Evolutionary conservation across 208 protist species (phyloP).

Genomic region (Zelonia costaricensis): DNA sequence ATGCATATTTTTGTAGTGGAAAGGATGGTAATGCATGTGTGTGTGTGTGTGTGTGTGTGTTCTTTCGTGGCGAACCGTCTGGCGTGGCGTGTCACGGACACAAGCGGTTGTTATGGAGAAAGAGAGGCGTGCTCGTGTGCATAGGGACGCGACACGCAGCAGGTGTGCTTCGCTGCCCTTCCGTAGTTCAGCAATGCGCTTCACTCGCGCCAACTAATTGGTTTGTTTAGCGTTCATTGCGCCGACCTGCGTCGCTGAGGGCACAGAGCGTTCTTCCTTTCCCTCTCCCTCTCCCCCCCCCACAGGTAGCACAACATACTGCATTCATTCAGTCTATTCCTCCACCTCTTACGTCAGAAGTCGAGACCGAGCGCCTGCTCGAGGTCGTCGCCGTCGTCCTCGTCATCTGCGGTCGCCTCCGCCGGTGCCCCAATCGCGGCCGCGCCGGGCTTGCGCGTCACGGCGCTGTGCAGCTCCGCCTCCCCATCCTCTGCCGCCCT

Average conservation of each 20-base stretch:
- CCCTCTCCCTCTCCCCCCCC: too few species aligned
- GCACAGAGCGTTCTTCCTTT: too few species aligned
- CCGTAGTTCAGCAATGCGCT: too few species aligned
- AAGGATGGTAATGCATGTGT: not conserved
- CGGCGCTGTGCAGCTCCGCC: not conserved
- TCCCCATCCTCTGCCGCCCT: constrained; percentile 7
- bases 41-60: constrained; percentile 18
- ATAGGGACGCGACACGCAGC: too few species aligned
- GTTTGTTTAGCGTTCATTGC: too few species aligned
- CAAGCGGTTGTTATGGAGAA: not conserved
- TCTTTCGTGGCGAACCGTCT: not conserved
- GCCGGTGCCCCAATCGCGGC: not conserved
- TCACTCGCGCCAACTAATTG: too few species aligned
- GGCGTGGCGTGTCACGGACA: too few species aligned
- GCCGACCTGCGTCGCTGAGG: too few species aligned
- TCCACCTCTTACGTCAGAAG: constrained; percentile 60
- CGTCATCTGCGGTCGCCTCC: not conserved
- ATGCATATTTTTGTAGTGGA: too few species aligned
- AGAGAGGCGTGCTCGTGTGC: not conserved
- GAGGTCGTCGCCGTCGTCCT: constrained; percentile 56
- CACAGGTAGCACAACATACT: too few species aligned
- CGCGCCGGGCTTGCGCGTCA: constrained; percentile 2
- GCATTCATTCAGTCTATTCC: too few species aligned
- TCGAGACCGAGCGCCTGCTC: constrained; percentile 78
- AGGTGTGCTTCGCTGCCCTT: too few species aligned